A percentile compares a stretch with the other conserved stretches of the same genome.
These are phyloP conservation scores for Penicillium sp. DNA, from an alignment of 2,329 filamentous ascomycete species.

Conservation along the genomic window DNA sequence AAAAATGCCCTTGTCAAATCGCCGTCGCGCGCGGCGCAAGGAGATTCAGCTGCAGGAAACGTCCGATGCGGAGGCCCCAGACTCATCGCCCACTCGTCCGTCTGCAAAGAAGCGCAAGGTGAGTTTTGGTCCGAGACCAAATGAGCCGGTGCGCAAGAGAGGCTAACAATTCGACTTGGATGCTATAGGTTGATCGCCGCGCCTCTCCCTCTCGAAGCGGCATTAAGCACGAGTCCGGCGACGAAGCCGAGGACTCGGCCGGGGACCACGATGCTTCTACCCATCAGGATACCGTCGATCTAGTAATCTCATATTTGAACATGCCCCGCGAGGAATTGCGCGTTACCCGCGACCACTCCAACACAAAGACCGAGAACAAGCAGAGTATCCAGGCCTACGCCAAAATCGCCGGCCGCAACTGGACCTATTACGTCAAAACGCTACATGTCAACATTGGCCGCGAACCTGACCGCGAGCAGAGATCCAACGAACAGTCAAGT, in stretches of 20 bases:
- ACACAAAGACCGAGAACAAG: slow-evolving; percentile 45
- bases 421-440: slow-evolving; percentile 53
- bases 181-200: slow-evolving; percentile 35
- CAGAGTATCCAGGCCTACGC: slow-evolving; percentile 51
- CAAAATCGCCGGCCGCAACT: slow-evolving; percentile 51
- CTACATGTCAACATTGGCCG: slow-evolving; percentile 50
- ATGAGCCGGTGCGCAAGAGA: slow-evolving; percentile 3
- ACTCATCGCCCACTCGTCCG: slow-evolving; percentile 48
- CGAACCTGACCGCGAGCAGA: slow-evolving; percentile 47
- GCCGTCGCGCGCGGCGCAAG: slow-evolving; percentile 47
- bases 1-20: slow-evolving; percentile 44
- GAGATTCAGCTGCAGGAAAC: slow-evolving; percentile 45
- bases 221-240: slow-evolving; percentile 40
- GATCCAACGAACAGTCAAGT: slow-evolving; percentile 45
- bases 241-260: slow-evolving; percentile 42
- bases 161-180: slow-evolving; percentile 10
- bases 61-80: slow-evolving; percentile 46
- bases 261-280: slow-evolving; percentile 43
- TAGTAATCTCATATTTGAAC: slow-evolving; percentile 48
- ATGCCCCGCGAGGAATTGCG: slow-evolving; percentile 45
- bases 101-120: slow-evolving; percentile 52
- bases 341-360: slow-evolving; percentile 46
- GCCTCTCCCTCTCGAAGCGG: slow-evolving; percentile 31
- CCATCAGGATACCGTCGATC: slow-evolving; percentile 47
- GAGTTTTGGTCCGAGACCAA: slow-evolving; percentile 16